Conservation (phyloP, 1,139 yeast species). For the Saccharomycopsis crataegensis region DNA sequence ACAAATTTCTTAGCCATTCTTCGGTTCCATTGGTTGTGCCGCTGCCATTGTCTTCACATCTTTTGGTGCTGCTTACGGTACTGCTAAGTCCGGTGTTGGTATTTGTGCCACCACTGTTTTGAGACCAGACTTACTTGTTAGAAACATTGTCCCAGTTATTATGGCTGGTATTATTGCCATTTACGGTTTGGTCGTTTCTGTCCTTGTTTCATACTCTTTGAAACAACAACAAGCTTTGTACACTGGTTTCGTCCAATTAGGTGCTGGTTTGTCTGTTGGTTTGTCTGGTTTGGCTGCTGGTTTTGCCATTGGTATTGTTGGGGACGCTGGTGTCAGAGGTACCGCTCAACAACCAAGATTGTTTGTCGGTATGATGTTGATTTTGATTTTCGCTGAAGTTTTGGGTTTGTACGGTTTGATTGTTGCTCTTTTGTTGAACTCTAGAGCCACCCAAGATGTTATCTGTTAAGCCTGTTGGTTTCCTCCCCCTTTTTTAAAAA, state of each 20-base stretch:
- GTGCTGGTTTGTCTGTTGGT: conserved; percentile 97
- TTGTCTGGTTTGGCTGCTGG: conserved; percentile 97
- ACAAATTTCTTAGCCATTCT: conserved; percentile 51
- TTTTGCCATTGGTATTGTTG: conserved; percentile 97
- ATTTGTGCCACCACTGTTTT: conserved; percentile 96
- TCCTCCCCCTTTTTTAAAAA: not conserved
- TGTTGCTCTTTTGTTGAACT: conserved; percentile 94
- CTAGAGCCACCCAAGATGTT: conserved; percentile 93
- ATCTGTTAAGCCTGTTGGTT: conserved; percentile 49
- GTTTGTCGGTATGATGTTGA: conserved; percentile 87
- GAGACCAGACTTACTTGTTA: conserved; percentile 92
- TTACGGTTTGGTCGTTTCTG: conserved; percentile 96
- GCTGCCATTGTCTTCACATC: conserved; percentile 98
- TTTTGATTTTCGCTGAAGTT: conserved; percentile 96
- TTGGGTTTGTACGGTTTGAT: conserved; percentile 95
- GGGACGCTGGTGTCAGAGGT: conserved; percentile 97
- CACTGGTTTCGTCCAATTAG: conserved; percentile 96
- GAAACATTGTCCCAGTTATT: conserved; percentile 89
- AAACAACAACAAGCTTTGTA: conserved; percentile 88
- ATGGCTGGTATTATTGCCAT: conserved; percentile 99
- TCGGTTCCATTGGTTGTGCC: conserved; percentile 98
- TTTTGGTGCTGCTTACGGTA: conserved; percentile 98
- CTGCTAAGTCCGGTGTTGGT: conserved; percentile 99
- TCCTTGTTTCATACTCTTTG: conserved; percentile 84
- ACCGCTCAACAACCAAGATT: conserved; percentile 94